These are phyloP conservation scores for Lodderomyces theae DNA, from an alignment of 1,139 yeast genomes.

Conservation along the genomic window DNA sequence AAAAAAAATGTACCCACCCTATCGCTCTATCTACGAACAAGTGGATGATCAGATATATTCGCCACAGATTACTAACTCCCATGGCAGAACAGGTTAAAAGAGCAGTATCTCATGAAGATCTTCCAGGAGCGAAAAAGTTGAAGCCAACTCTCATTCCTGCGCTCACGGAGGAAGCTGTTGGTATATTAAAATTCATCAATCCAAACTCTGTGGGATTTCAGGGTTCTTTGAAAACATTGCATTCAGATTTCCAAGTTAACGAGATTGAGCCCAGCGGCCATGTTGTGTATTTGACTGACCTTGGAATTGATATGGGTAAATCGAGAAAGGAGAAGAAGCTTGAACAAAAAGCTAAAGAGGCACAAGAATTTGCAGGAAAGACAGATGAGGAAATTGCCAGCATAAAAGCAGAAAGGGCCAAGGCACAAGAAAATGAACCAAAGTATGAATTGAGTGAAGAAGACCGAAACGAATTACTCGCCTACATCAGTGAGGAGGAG, in stretches of 20 bases:
- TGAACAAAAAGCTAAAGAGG: constrained; percentile 44
- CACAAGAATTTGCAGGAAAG: constrained; percentile 31
- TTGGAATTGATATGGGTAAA: constrained; percentile 58
- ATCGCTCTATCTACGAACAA: not conserved
- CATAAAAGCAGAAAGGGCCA: constrained; percentile 24
- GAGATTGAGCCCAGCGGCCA: constrained; percentile 70
- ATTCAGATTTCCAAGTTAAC: constrained; percentile 92
- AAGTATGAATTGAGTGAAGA: constrained; percentile 47
- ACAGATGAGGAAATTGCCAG: constrained; percentile 24
- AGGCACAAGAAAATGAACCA: constrained; percentile 21
- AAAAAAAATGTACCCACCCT: not conserved
- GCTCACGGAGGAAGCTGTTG: constrained; percentile 60
- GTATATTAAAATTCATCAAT: constrained; percentile 71
- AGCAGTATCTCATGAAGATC: constrained; percentile 6
- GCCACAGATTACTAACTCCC: constrained; percentile 6
- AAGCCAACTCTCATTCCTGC: constrained; percentile 28
- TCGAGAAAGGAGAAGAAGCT: constrained; percentile 51
- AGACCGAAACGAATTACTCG: constrained; percentile 45
- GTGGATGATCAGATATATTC: constrained; percentile 8
- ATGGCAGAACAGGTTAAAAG: constrained; percentile 12
- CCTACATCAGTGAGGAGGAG: constrained; percentile 58
- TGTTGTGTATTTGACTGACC: constrained; percentile 73
- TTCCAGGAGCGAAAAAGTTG: not conserved
- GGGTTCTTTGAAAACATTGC: constrained; percentile 82
- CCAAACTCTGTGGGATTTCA: constrained; percentile 58